phyloP scores from a whole-genome alignment of 768 basidiomycete species.

The Trametes maxima region DNA sequence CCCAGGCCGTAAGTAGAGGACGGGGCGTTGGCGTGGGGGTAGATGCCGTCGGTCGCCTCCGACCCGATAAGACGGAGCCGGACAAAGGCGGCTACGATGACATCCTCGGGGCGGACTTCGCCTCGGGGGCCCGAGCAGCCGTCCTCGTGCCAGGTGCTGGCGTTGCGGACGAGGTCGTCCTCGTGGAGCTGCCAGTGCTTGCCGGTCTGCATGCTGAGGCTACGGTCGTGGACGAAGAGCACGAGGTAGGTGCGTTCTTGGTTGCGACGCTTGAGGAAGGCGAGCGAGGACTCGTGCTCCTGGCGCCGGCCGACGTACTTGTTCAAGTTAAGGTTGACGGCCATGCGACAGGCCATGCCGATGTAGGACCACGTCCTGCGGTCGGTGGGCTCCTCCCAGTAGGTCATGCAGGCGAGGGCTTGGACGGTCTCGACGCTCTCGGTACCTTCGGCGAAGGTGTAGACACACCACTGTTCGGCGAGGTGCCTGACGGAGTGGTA shows the following conservation, averaged over 20 bases:
- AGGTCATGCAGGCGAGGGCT: constrained; percentile 85
- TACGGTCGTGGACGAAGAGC: constrained; percentile 84
- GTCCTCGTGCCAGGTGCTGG: constrained; percentile 70
- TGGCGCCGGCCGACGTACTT: constrained; percentile 61
- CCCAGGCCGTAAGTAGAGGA: constrained; percentile 20
- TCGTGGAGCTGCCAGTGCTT: constrained; percentile 89
- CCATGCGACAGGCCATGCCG: constrained; percentile 88
- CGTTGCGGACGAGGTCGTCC: constrained; percentile 75
- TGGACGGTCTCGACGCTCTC: constrained; percentile 87
- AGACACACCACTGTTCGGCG: constrained; percentile 72
- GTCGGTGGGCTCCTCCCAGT: constrained; percentile 89
- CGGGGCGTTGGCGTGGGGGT: constrained; percentile 45
- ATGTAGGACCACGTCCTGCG: constrained; percentile 87
- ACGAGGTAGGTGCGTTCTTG: constrained; percentile 87
- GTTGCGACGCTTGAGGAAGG: constrained; percentile 76
- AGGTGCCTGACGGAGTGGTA: constrained; percentile 72
- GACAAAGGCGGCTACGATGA: constrained; percentile 76
- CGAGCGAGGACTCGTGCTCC: constrained; percentile 61
- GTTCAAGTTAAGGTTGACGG: constrained; percentile 81
- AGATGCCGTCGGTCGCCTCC: constrained; percentile 60
- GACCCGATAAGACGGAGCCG: constrained; percentile 78
- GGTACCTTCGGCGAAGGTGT: constrained; percentile 77
- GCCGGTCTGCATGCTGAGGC: constrained; percentile 84
- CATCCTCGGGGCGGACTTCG: constrained; percentile 71
- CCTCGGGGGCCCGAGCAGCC: constrained; percentile 38